Conservation (phyloP, 2,329 filamentous ascomycete species). For the Coniochaeta ligniaria region DNA sequence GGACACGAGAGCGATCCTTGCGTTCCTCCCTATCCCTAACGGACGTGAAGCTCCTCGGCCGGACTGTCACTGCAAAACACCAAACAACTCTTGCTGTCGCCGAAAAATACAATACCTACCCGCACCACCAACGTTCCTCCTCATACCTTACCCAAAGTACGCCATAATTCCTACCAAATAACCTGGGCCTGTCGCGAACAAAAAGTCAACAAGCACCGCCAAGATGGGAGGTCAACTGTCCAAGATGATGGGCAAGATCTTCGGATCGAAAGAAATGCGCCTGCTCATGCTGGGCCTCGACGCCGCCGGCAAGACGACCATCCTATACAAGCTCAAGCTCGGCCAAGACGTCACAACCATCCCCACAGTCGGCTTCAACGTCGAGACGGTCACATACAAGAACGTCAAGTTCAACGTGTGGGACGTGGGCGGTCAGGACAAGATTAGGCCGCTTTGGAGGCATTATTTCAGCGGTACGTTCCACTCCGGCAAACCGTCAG, state of each 20-base stretch:
- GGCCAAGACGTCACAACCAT: slow-evolving; percentile 92
- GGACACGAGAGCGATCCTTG: not conserved
- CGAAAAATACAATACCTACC: not conserved
- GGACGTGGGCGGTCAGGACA: slow-evolving; percentile 98
- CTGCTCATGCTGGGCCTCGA: slow-evolving; percentile 97
- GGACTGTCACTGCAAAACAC: not conserved
- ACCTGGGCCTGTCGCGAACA: not conserved
- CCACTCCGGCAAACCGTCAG: not conserved
- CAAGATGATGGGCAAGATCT: slow-evolving; percentile 97
- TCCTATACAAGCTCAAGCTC: slow-evolving; percentile 98
- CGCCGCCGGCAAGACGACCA: slow-evolving; percentile 97
- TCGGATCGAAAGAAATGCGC: slow-evolving; percentile 98
- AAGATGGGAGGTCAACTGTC: slow-evolving; percentile 90
- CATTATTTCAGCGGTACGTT: slow-evolving; percentile 82
- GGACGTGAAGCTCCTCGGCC: not conserved
- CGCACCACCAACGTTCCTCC: not conserved
- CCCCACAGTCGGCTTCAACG: slow-evolving; percentile 97
- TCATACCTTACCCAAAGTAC: not conserved
- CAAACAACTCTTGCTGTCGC: not conserved
- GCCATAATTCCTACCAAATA: not conserved
- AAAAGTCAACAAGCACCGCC: slow-evolving; percentile 12
- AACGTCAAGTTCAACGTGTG: slow-evolving; percentile 99
- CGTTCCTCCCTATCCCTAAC: not conserved
- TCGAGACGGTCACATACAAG: slow-evolving; percentile 98
- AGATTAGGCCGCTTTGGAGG: slow-evolving; percentile 94